Conservation (phyloP, 345 rosid genomes). For the Sonneratia alba region DNA sequence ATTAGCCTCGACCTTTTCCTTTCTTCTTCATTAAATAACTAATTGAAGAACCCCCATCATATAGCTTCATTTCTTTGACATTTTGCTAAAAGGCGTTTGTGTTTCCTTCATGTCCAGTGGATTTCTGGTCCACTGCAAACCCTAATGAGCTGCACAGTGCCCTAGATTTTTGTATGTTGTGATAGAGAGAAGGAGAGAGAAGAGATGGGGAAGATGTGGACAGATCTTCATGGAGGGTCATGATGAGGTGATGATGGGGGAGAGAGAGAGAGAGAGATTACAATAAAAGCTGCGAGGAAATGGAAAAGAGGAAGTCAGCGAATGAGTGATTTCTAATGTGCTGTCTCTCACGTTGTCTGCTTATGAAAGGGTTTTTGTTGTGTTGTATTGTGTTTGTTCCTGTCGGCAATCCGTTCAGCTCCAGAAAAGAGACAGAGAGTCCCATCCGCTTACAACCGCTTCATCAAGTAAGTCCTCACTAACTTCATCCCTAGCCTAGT, state of each 20-base stretch:
- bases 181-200: not conserved
- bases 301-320: constrained; percentile 20
- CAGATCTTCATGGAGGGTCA: constrained; percentile 14
- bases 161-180: not conserved
- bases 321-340: constrained; percentile 24
- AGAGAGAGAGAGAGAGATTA: constrained; percentile 32
- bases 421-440: constrained; percentile 99
- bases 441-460: constrained; percentile 99
- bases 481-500: too few relatives aligned
- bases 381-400: constrained; percentile 9
- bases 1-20: not conserved
- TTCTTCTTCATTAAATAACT: not conserved
- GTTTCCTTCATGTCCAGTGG: not conserved
- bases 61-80: not conserved
- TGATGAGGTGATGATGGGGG: constrained; percentile 55
- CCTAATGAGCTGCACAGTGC: not conserved
- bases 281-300: constrained; percentile 17
- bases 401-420: constrained; percentile 44
- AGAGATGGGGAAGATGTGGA: not conserved
- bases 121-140: not conserved
- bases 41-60: not conserved
- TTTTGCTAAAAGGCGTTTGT: not conserved
- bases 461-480: constrained; percentile 69
- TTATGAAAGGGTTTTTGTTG: constrained; percentile 21
- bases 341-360: constrained; percentile 31